Conservation (phyloP, 176 grass and related monocot species). For the Stipa capillata region DNA sequence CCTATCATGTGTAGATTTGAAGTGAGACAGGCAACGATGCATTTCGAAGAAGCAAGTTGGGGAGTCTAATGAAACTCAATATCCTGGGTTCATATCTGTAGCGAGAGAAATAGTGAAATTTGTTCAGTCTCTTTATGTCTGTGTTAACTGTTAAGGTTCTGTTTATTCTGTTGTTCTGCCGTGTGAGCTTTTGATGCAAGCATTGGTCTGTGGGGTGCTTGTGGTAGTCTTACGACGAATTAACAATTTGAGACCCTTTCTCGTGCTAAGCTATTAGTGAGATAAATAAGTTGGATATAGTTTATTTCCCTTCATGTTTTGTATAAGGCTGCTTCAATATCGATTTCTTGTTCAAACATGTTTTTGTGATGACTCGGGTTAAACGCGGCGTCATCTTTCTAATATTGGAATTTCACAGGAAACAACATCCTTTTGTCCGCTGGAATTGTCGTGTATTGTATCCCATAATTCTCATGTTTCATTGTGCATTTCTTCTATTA, state of each 20-base stretch:
- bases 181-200: neutral
- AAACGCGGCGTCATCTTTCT: too few species aligned
- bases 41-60: neutral
- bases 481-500: too few species aligned
- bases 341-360: neutral
- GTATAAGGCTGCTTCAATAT: neutral
- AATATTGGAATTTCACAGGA: too few species aligned
- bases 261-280: neutral
- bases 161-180: neutral
- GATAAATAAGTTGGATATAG: conserved; percentile 16
- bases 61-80: neutral
- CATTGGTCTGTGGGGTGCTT: neutral
- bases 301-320: too few species aligned
- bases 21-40: neutral
- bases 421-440: too few species aligned
- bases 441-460: too few species aligned
- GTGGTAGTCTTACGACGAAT: neutral
- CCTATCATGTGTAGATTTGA: neutral
- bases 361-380: neutral
- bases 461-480: too few species aligned
- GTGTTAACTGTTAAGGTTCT: neutral
- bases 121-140: neutral
- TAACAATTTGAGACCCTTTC: neutral
- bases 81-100: neutral
- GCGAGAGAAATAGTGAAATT: neutral